Evolutionary conservation across 2,329 filamentous ascomycete genomes (phyloP).

Genomic region (Cladophialophora exuberans): DNA sequence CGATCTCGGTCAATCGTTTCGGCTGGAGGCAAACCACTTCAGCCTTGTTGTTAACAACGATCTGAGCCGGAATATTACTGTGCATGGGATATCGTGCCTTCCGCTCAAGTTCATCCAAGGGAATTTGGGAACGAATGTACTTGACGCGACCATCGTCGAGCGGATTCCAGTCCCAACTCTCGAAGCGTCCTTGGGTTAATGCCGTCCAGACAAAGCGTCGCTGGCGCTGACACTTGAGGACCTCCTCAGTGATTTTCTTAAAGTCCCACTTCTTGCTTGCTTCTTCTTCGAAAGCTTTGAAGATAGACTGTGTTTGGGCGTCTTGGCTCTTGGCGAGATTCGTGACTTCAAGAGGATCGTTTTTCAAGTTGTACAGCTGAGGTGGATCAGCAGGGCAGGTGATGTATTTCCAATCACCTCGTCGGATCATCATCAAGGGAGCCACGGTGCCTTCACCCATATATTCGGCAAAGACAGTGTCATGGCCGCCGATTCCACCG

Average conservation of each 20-base stretch:
- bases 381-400: constrained; percentile 81
- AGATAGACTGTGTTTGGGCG: constrained; percentile 41
- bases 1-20: constrained; percentile 24
- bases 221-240: constrained; percentile 76
- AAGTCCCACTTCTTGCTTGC: constrained; percentile 80
- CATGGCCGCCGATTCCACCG: constrained; percentile 58
- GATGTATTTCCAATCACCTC: constrained; percentile 88
- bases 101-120: constrained; percentile 78
- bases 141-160: constrained; percentile 59
- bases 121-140: constrained; percentile 83
- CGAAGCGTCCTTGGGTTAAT: constrained; percentile 73
- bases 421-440: constrained; percentile 91
- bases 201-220: constrained; percentile 79
- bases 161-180: constrained; percentile 74
- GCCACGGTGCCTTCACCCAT: constrained; percentile 89
- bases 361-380: constrained; percentile 78
- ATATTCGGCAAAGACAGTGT: constrained; percentile 94
- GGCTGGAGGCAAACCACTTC: constrained; percentile 23
- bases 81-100: constrained; percentile 68
- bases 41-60: constrained; percentile 21
- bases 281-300: constrained; percentile 70
- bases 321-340: constrained; percentile 63
- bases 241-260: constrained; percentile 72
- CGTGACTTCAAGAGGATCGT: constrained; percentile 75
- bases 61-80: constrained; percentile 20